phyloP scores from a whole-genome alignment of 2,329 filamentous ascomycete genomes.

The Sporothrix brunneoviolacea region DNA sequence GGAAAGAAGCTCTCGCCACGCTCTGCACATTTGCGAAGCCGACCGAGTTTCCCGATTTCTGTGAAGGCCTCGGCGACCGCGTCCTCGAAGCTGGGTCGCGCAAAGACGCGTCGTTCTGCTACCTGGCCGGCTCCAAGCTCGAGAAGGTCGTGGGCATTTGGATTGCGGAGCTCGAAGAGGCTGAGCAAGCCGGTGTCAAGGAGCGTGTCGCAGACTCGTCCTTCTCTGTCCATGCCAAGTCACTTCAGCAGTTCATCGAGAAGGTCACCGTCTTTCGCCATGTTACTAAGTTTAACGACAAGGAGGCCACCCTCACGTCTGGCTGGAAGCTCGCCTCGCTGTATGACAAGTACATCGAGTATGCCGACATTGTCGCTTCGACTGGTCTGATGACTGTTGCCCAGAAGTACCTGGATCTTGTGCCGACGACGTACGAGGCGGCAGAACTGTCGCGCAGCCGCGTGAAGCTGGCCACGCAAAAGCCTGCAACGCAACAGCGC shows the following conservation, averaged over 20 bases:
- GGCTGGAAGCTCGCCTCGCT: constrained; percentile 85
- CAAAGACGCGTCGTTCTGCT: constrained; percentile 95
- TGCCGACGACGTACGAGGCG: constrained; percentile 75
- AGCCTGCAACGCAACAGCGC: constrained; percentile 28
- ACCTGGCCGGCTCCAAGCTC: constrained; percentile 87
- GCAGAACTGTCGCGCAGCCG: constrained; percentile 82
- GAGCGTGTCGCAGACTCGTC: constrained; percentile 65
- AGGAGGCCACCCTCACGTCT: constrained; percentile 60
- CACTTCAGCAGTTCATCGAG: constrained; percentile 89
- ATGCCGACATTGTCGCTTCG: constrained; percentile 87
- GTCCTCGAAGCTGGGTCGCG: constrained; percentile 70
- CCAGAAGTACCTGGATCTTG: constrained; percentile 82
- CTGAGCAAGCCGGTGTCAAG: constrained; percentile 67
- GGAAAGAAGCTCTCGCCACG: constrained; percentile 96
- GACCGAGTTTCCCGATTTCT: constrained; percentile 86
- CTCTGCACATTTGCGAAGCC: constrained; percentile 93
- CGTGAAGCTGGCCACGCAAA: constrained; percentile 76
- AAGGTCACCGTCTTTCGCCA: constrained; percentile 96
- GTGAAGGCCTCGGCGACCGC: constrained; percentile 88
- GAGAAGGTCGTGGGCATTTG: constrained; percentile 96
- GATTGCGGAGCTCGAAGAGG: constrained; percentile 82
- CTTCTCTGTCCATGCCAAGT: constrained; percentile 85
- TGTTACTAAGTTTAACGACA: constrained; percentile 84
- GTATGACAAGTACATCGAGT: constrained; percentile 95
- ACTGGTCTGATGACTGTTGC: constrained; percentile 83